Evolutionary conservation across 768 basidiomycete genomes (phyloP).

Genomic region (Xerocomus spinulosus): DNA sequence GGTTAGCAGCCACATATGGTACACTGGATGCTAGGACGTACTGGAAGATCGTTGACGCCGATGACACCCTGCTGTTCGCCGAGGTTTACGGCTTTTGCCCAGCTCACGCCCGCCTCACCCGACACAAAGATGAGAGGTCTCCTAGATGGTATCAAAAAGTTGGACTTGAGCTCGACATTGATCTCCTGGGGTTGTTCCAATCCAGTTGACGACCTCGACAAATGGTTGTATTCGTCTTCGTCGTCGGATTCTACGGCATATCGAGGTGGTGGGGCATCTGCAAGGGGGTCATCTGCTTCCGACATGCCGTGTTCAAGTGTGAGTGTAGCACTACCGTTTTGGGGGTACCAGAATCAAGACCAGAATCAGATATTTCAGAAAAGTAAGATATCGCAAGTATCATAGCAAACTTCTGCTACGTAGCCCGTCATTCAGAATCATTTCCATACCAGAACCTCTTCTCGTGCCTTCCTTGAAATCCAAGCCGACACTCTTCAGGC

Average conservation of each 20-base stretch:
- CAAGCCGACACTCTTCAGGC: conserved; percentile 48
- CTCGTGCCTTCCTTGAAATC: conserved; percentile 36
- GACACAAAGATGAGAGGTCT: conserved; percentile 42
- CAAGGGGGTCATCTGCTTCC: conserved; percentile 50
- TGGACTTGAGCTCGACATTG: conserved; percentile 38
- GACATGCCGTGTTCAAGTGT: too few species aligned
- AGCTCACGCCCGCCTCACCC: conserved; percentile 42
- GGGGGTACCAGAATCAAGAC: too few species aligned
- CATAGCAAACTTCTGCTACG: conserved; percentile 7
- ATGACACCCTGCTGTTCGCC: conserved; percentile 49
- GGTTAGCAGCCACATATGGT: too few species aligned
- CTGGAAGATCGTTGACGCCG: conserved; percentile 43
- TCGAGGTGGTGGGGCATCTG: conserved; percentile 53
- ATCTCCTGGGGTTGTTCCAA: conserved; percentile 13
- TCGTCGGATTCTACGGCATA: conserved; percentile 65
- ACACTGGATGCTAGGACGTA: too few species aligned
- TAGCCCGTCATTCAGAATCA: conserved; percentile 25
- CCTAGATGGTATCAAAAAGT: conserved; percentile 23
- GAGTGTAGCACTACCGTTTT: too few species aligned
- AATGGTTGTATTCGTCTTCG: conserved; percentile 57
- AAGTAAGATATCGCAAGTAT: too few species aligned
- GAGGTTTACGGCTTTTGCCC: conserved; percentile 49
- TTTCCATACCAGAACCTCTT: conserved; percentile 47
- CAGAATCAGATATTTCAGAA: too few species aligned
- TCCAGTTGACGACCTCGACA: conserved; percentile 10